Evolutionary conservation across 2,329 filamentous ascomycete species (phyloP), one percentile per base, ranked within the genome.

Genomic region (Acephala macrosclerotiorum): DNA sequence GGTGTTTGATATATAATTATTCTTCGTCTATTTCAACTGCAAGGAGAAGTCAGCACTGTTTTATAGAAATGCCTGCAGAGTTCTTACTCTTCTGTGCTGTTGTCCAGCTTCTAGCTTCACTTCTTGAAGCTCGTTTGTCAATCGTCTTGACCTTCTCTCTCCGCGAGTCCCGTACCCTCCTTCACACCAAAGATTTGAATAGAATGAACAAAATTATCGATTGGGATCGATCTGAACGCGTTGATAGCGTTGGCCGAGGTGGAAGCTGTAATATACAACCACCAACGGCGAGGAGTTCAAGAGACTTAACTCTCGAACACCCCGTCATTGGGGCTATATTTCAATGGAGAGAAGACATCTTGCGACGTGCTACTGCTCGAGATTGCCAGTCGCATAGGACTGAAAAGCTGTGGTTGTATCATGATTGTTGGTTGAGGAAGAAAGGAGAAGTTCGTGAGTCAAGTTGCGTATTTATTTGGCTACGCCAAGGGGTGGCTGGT

Each of bases 281-380:
- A 74, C 67, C 68, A 68, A 73, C 69, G 68, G 68, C 69, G 62
- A 36, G 58, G 58, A 38, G 40, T 25, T 60, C 60, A 57, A 64
- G 65, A 67, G 70, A 74, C 65, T 61, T 73, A 76, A 70, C 72
- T 75, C 68, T 67, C 61, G 55, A 60, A 68, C 68, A 75, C 74
- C 74, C 73, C 74, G 65, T 58, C 71, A 66, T 68, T 74, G 74
- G 74, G 74, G 74, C 70, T 76, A 76, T 75, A 73, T 58, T 45
- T 62, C 11, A 63, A 68, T 63, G 67, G 67, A 67, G 69, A 72
- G 67, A 69, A 66, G 42, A 67, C 72, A 73, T 74, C 73, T 68
- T 68, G 61, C 57, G 70, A 74, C 63, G 70, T 68, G 64, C 70
- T 71, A 56, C 64, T 70, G 68, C 56, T 69, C 38, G 51, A 65